Percentiles rank a stretch among this genome's conserved stretches.
Evolutionary conservation across 495 filamentous ascomycete genomes (phyloP).

Genomic region (Penicillium nucicola): DNA sequence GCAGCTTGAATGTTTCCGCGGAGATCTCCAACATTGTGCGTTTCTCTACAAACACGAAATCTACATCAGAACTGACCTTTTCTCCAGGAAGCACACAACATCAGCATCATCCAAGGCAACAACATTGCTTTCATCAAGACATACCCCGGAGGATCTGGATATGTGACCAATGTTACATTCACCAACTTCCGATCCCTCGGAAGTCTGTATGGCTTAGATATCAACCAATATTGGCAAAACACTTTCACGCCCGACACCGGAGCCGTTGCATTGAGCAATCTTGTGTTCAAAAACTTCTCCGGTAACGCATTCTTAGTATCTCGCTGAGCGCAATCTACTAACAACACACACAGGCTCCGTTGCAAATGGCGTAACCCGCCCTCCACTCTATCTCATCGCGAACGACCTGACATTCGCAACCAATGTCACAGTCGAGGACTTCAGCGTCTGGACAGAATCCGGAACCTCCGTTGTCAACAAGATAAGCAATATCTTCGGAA

Average conservation of each 20-base stretch:
- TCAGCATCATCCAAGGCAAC: conserved; percentile 42
- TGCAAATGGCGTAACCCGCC: conserved; percentile 41
- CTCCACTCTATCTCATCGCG: conserved; percentile 43
- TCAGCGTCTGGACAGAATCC: conserved; percentile 52
- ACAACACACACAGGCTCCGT: conserved; percentile 37
- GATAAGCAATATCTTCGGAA: conserved; percentile 45
- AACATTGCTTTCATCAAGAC: conserved; percentile 58
- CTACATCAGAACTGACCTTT: background rate
- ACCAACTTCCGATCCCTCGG: conserved; percentile 49
- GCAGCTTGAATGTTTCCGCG: conserved; percentile 33
- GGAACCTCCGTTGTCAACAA: conserved; percentile 36
- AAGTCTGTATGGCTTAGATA: conserved; percentile 42
- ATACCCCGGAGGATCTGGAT: conserved; percentile 52
- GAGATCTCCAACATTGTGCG: conserved; percentile 26
- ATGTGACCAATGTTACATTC: conserved; percentile 48
- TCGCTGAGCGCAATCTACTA: background rate
- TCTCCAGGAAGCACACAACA: conserved; percentile 32
- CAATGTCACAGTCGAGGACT: conserved; percentile 43
- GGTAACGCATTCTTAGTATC: too few relatives aligned
- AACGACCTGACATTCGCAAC: conserved; percentile 32
- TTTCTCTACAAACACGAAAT: background rate
- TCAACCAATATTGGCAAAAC: conserved; percentile 52
- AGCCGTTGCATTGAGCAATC: conserved; percentile 41
- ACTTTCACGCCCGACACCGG: conserved; percentile 31
- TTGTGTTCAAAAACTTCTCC: conserved; percentile 41